phyloP scores from a whole-genome alignment of 192 early-diverging fungal genomes.

The Umbelopsis vinacea region DNA sequence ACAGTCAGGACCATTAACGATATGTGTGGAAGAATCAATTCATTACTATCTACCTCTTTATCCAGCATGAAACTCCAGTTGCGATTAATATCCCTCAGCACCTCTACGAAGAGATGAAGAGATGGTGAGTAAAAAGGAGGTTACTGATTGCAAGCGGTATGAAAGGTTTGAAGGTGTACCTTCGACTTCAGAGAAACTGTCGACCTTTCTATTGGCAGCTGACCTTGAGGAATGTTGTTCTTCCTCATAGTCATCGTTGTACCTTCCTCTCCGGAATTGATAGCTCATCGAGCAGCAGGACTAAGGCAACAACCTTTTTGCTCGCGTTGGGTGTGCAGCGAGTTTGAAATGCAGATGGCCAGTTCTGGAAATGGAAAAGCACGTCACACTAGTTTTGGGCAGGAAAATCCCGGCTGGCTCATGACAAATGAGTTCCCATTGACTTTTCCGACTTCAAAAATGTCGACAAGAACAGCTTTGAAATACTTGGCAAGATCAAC shows the following conservation, averaged over 20 bases:
- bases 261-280: slow-evolving; percentile 20
- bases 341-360: slow-evolving; percentile 3
- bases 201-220: background rate
- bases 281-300: slow-evolving; percentile 6
- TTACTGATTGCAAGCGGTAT: no score
- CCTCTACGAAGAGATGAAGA: slow-evolving; percentile 23
- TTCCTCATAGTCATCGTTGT: slow-evolving; percentile 14
- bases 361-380: background rate
- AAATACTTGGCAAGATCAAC: slow-evolving; percentile 5
- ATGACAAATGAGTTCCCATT: slow-evolving; percentile 8
- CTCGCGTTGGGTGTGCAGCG: slow-evolving; percentile 2
- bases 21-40: no score
- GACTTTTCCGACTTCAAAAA: background rate
- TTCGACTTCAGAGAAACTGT: slow-evolving; percentile 38
- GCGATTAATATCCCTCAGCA: slow-evolving; percentile 45
- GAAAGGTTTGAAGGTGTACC: slow-evolving; percentile 8
- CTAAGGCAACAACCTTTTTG: background rate
- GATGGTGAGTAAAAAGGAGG: background rate
- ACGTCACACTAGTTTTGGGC: slow-evolving; percentile 2
- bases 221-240: background rate
- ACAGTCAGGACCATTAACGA: no score
- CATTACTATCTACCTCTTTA: slow-evolving; percentile 45
- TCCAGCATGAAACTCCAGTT: slow-evolving; percentile 61
- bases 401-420: background rate
- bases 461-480: slow-evolving; percentile 17